Conservation (phyloP, 202 grass and related monocot genomes). For the Musa balbisiana region DNA sequence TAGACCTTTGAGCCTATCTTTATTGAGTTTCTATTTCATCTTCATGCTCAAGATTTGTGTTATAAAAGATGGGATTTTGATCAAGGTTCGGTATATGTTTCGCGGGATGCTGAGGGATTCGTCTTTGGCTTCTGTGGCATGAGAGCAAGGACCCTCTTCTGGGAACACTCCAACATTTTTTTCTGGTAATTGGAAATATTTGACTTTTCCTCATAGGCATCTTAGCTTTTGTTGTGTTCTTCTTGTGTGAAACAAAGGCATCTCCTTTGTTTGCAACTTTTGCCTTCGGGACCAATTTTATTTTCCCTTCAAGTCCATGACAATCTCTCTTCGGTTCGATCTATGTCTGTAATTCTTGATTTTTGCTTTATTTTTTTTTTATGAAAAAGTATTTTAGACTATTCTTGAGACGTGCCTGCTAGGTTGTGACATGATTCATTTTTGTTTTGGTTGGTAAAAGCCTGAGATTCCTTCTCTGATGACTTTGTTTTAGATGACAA, state of each 20-base stretch:
- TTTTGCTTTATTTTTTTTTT: no score
- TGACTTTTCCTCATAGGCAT: background rate
- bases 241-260: slow-evolving; percentile 14
- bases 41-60: background rate
- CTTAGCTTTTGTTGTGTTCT: background rate
- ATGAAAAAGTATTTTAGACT: background rate
- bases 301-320: background rate
- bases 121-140: background rate
- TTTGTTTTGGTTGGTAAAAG: no score
- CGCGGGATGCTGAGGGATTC: background rate
- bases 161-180: background rate
- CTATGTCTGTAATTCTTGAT: background rate
- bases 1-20: background rate
- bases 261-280: background rate
- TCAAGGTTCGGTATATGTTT: background rate
- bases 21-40: background rate
- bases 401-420: background rate
- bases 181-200: background rate
- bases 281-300: background rate
- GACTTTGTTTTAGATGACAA: background rate
- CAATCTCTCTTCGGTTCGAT: background rate
- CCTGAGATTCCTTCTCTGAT: background rate
- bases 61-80: background rate
- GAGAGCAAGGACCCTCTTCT: background rate
- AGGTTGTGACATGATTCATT: background rate